phyloP scores from a whole-genome alignment of 2,329 filamentous ascomycete species.

The Colletotrichum graminicola region DNA sequence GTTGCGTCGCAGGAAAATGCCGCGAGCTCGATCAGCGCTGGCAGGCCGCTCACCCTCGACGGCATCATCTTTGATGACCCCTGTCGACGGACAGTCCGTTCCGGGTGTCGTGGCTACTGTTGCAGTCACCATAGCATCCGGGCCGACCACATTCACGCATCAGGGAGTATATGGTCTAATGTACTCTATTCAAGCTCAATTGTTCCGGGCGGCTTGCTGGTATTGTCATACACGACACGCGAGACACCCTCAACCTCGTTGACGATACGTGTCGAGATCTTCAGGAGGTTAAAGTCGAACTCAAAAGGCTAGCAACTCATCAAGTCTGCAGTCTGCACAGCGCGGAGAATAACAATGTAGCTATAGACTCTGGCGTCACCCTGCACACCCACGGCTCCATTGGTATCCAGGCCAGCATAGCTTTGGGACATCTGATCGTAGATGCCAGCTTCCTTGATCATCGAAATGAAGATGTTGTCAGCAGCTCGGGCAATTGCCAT shows the following conservation, averaged over 20 bases:
- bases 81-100: too few species aligned
- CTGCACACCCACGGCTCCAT: slow-evolving; percentile 54
- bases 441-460: slow-evolving; percentile 78
- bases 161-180: not conserved
- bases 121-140: too few species aligned
- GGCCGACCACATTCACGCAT: too few species aligned
- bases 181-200: slow-evolving; percentile 77
- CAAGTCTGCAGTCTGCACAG: slow-evolving; percentile 65
- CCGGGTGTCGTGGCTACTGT: too few species aligned
- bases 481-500: slow-evolving; percentile 84
- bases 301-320: slow-evolving; percentile 64
- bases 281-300: slow-evolving; percentile 74
- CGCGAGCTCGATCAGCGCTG: too few species aligned
- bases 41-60: too few species aligned
- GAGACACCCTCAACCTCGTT: slow-evolving; percentile 76
- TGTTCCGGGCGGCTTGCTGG: slow-evolving; percentile 57
- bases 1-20: not conserved
- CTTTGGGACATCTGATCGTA: slow-evolving; percentile 72
- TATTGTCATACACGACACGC: slow-evolving; percentile 70
- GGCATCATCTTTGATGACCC: too few species aligned
- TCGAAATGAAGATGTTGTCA: slow-evolving; percentile 82
- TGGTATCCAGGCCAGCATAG: slow-evolving; percentile 60
- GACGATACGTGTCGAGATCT: slow-evolving; percentile 75
- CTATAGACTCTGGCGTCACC: slow-evolving; percentile 49
- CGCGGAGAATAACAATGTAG: slow-evolving; percentile 55